Percentiles rank a stretch among this genome's conserved stretches.
Evolutionary conservation across 2,329 filamentous ascomycete species (phyloP).

Genomic region (Phialophora tarda): DNA sequence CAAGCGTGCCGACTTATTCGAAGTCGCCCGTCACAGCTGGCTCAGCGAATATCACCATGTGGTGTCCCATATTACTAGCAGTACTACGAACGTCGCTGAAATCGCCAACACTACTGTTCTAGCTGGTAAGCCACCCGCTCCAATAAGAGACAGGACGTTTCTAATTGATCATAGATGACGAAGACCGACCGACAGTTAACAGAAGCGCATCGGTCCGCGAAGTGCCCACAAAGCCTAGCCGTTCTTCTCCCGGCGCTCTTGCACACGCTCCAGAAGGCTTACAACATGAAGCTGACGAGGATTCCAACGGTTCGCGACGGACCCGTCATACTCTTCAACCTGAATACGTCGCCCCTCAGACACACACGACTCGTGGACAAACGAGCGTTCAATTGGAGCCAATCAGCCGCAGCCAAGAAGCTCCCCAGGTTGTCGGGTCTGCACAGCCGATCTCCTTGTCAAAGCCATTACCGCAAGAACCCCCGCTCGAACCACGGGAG

Average conservation of each 20-base stretch:
- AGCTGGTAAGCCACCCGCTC: slow-evolving; percentile 51
- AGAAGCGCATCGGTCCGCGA: slow-evolving; percentile 93
- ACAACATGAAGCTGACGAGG: slow-evolving; percentile 59
- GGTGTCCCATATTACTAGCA: slow-evolving; percentile 95
- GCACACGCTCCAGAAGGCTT: slow-evolving; percentile 45
- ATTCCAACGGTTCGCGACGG: slow-evolving; percentile 64
- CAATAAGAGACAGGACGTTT: slow-evolving; percentile 11
- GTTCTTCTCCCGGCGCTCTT: slow-evolving; percentile 45
- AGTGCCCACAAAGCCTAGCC: slow-evolving; percentile 26
- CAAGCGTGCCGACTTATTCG: slow-evolving; percentile 93
- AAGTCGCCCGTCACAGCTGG: slow-evolving; percentile 98
- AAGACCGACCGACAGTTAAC: slow-evolving; percentile 69
- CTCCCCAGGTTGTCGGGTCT: slow-evolving; percentile 47
- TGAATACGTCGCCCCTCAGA: slow-evolving; percentile 92
- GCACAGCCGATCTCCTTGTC: slow-evolving; percentile 40
- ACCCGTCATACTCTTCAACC: slow-evolving; percentile 96
- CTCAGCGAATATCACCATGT: slow-evolving; percentile 96
- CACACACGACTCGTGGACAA: slow-evolving; percentile 78
- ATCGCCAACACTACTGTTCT: slow-evolving; percentile 79
- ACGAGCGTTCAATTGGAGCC: slow-evolving; percentile 39
- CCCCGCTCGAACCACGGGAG: slow-evolving; percentile 47
- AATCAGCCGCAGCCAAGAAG: slow-evolving; percentile 42
- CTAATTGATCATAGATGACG: slow-evolving; percentile 44
- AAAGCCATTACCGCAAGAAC: slow-evolving; percentile 66
- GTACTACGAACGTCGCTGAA: slow-evolving; percentile 83